These are phyloP conservation scores for Naganishia randhawae DNA, from an alignment of 768 basidiomycete genomes.

Conservation along the genomic window DNA sequence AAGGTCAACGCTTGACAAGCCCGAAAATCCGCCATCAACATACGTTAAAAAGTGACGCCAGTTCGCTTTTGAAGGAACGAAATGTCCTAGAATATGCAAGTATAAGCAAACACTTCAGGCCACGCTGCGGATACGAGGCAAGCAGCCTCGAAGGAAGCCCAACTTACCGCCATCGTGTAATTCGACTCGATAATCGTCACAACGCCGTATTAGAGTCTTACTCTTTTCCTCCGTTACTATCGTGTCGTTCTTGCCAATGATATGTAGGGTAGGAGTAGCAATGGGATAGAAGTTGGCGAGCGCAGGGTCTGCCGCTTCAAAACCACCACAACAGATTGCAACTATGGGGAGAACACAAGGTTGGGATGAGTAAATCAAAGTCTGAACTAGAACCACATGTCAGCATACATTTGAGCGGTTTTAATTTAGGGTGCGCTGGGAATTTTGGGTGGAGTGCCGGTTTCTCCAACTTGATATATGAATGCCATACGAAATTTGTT, in stretches of 20 bases:
- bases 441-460: conserved; percentile 40
- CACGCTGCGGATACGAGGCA: background rate
- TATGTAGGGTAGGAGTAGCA: conserved; percentile 42
- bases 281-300: conserved; percentile 44
- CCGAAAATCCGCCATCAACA: background rate
- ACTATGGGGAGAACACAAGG: conserved; percentile 28
- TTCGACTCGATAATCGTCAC: conserved; percentile 42
- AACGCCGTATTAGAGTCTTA: conserved; percentile 38
- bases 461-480: conserved; percentile 40
- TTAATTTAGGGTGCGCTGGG: conserved; percentile 38
- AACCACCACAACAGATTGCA: conserved; percentile 46
- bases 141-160: background rate
- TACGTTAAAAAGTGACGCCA: conserved; percentile 29
- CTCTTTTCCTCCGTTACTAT: conserved; percentile 46
- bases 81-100: conserved; percentile 20
- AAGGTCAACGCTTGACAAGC: background rate
- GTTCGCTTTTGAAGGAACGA: conserved; percentile 31
- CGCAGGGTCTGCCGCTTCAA: conserved; percentile 36
- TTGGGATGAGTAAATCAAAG: background rate
- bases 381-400: background rate
- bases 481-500: background rate
- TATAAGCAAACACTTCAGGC: background rate
- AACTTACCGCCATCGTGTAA: conserved; percentile 42
- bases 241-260: conserved; percentile 45
- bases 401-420: conserved; percentile 45